phyloP scores from a whole-genome alignment of 163 green algal species.

The Trebouxia gelatinosa region DNA sequence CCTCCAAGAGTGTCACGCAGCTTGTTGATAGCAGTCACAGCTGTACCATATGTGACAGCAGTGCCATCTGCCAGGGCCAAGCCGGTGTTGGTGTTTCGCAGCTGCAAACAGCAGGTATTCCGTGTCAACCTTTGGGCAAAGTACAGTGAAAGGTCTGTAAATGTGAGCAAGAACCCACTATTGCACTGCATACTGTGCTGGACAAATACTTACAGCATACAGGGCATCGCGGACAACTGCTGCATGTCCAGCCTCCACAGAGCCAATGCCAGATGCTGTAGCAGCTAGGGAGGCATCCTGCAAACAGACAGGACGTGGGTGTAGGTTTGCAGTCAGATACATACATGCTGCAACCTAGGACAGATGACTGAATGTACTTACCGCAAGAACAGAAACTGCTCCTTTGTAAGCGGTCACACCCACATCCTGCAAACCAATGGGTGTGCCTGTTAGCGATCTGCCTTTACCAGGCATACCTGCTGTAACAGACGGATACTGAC shows the following conservation, averaged over 20 bases:
- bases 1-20: slow-evolving; percentile 3
- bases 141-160: too few relatives aligned
- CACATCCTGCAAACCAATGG: slow-evolving; percentile 9
- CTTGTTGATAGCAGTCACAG: background rate
- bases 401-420: slow-evolving; percentile 14
- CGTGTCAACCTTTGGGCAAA: too few relatives aligned
- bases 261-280: background rate
- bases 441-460: too few relatives aligned
- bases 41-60: background rate
- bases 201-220: too few relatives aligned
- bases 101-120: background rate
- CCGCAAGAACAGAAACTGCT: slow-evolving; percentile 1
- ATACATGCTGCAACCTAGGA: too few relatives aligned
- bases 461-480: too few relatives aligned
- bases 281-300: background rate
- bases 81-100: background rate
- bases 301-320: too few relatives aligned
- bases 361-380: too few relatives aligned
- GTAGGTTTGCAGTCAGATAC: too few relatives aligned
- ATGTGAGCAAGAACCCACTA: too few relatives aligned
- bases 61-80: background rate
- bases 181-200: too few relatives aligned
- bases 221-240: background rate
- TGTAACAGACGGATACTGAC: too few relatives aligned
- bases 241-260: slow-evolving; percentile 6